A percentile compares a stretch with the other conserved stretches of the same genome.
Conservation (phyloP, 495 filamentous ascomycete species). For the Hyaloscypha variabilis region DNA sequence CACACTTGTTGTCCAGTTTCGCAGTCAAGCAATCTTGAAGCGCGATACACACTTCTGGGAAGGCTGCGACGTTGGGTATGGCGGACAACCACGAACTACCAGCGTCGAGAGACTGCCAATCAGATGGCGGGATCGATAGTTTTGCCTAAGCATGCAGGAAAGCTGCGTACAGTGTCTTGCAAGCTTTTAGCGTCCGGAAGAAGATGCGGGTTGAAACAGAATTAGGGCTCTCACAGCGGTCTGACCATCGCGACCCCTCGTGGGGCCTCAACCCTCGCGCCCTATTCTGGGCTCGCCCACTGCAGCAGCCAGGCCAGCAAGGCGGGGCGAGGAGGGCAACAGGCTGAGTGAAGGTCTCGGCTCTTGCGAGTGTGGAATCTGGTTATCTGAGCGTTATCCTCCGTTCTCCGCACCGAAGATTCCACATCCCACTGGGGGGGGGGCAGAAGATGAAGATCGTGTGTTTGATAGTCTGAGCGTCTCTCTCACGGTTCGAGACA, state of each 20-base stretch:
- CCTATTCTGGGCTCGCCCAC: neutral
- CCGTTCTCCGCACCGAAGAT: neutral
- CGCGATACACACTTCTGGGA: neutral
- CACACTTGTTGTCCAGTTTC: neutral
- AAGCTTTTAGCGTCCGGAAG: neutral
- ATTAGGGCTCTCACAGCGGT: neutral
- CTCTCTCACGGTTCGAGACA: neutral
- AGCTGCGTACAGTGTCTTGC: neutral
- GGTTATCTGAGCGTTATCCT: neutral
- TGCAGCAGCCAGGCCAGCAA: neutral
- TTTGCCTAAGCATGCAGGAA: neutral
- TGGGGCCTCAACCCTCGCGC: neutral
- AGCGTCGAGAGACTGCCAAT: neutral
- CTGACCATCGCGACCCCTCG: neutral
- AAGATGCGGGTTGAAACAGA: constrained; percentile 1
- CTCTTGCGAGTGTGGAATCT: neutral
- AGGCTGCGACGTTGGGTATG: neutral
- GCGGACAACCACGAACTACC: neutral
- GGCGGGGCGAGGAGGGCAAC: neutral
- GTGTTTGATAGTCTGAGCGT: neutral
- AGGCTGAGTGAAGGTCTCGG: neutral
- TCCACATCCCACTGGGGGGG: neutral
- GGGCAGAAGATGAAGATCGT: neutral
- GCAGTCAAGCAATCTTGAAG: neutral
- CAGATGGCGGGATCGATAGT: neutral